A percentile compares a stretch with the other conserved stretches of the same genome.
Conservation (phyloP, 2,329 filamentous ascomycete genomes). For the Microcera coccophila region DNA sequence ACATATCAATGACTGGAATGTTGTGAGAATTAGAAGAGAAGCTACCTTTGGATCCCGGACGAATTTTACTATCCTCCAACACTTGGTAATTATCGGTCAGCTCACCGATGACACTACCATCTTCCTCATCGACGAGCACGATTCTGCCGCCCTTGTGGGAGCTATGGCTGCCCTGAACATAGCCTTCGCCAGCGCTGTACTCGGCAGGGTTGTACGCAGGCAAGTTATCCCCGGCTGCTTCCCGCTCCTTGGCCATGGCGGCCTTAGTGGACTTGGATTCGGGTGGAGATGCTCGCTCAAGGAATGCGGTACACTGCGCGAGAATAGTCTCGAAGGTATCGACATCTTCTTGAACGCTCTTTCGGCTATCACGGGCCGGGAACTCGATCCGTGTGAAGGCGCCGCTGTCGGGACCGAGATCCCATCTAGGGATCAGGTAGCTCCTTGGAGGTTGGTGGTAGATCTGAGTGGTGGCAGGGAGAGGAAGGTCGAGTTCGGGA, state of each 20-base stretch:
- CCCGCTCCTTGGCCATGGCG: constrained; percentile 38
- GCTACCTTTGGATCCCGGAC: constrained; percentile 85
- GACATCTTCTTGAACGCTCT: constrained; percentile 81
- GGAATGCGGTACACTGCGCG: constrained; percentile 94
- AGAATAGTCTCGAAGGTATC: constrained; percentile 97
- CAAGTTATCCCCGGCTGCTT: constrained; percentile 42
- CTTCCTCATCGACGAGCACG: constrained; percentile 90
- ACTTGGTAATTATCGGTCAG: constrained; percentile 77
- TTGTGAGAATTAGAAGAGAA: no score
- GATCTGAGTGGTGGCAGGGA: constrained; percentile 94
- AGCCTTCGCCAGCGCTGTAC: constrained; percentile 76
- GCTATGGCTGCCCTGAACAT: constrained; percentile 61
- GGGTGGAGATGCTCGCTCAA: constrained; percentile 73
- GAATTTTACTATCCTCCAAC: constrained; percentile 69
- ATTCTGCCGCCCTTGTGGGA: constrained; percentile 62
- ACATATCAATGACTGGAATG: not conserved
- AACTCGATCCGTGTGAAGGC: constrained; percentile 95
- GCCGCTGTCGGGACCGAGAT: constrained; percentile 80
- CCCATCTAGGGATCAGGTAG: constrained; percentile 94
- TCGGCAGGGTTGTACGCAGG: constrained; percentile 76
- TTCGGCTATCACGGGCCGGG: constrained; percentile 65
- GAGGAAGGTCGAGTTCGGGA: constrained; percentile 86
- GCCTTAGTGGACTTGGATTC: constrained; percentile 34
- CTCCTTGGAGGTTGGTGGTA: constrained; percentile 91
- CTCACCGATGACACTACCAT: constrained; percentile 93